Percentiles rank a stretch among this genome's conserved stretches.
Evolutionary conservation across 768 basidiomycete species (phyloP).

Genomic region (Rhizopogon vesiculosus): DNA sequence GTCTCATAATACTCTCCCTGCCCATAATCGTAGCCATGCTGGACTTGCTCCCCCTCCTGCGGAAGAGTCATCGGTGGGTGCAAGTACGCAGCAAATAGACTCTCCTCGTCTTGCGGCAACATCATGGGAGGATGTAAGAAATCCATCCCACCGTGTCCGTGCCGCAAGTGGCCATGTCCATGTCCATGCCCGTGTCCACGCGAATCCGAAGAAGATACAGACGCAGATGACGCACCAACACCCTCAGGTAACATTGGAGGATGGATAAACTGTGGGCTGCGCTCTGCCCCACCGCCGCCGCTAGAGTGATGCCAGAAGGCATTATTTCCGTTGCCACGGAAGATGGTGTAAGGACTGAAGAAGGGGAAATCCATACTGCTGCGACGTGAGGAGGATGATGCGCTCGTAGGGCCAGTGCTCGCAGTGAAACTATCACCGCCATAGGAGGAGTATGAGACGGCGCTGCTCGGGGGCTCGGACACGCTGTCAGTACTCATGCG

Average conservation of each 20-base stretch:
- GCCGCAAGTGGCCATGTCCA: not conserved
- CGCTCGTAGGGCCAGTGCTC: conserved; percentile 46
- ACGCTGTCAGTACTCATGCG: conserved; percentile 61
- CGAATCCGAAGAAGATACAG: too few relatives aligned
- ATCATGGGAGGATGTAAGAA: conserved; percentile 63
- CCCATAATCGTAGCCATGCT: conserved; percentile 13
- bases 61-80: conserved; percentile 54
- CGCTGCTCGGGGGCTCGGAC: conserved; percentile 53
- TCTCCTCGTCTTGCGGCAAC: conserved; percentile 62
- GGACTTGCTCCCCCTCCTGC: conserved; percentile 25
- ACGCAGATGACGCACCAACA: not conserved
- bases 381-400: conserved; percentile 51
- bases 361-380: conserved; percentile 66
- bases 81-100: conserved; percentile 47
- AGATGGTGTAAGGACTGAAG: conserved; percentile 47
- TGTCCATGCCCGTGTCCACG: not conserved
- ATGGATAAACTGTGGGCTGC: conserved; percentile 56
- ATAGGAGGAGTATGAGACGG: conserved; percentile 60
- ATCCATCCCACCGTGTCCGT: conserved; percentile 41
- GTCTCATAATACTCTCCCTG: conserved; percentile 30
- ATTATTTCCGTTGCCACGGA: conserved; percentile 52
- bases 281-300: conserved; percentile 60
- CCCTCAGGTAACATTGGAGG: conserved; percentile 58
- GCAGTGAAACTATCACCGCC: conserved; percentile 43
- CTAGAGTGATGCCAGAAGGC: conserved; percentile 80